A percentile compares a stretch with the other conserved stretches of the same genome.
phyloP scores from a whole-genome alignment of 169 alveolate species.

The Perkinsus olseni region DNA sequence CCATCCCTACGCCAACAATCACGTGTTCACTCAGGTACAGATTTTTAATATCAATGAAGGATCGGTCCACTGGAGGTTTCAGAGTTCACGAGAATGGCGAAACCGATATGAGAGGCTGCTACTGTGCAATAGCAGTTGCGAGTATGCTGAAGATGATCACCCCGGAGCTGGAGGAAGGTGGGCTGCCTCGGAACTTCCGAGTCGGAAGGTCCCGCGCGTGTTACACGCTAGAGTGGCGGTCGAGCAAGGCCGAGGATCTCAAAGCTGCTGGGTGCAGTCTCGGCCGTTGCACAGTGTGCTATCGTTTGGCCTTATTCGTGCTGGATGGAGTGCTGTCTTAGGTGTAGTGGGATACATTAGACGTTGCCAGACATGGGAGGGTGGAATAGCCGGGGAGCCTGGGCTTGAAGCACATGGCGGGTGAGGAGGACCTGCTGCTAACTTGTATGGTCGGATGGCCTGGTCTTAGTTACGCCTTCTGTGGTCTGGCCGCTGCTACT shows the following conservation, averaged over 20 bases:
- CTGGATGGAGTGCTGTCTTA: no score
- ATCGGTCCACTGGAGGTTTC: constrained; percentile 71
- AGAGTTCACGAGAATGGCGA: constrained; percentile 80
- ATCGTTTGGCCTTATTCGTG: no score
- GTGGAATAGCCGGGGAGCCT: constrained; percentile 83
- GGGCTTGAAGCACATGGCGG: constrained; percentile 92
- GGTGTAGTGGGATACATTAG: constrained; percentile 46
- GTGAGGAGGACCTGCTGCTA: no score
- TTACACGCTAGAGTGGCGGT: no score
- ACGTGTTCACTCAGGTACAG: no score
- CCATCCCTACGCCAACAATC: no score
- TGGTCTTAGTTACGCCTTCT: constrained; percentile 61
- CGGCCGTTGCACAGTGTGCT: no score
- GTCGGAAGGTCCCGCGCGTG: no score
- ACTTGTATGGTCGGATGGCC: no score
- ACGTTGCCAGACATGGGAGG: constrained; percentile 81
- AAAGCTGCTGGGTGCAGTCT: no score
- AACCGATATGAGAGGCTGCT: constrained; percentile 77
- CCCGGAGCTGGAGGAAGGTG: constrained; percentile 59
- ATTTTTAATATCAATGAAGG: constrained; percentile 44
- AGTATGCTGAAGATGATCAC: constrained; percentile 65
- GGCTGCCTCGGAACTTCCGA: no score
- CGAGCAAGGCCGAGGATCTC: no score
- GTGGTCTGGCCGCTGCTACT: constrained; percentile 18
- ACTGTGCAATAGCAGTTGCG: constrained; percentile 75